Conservation (phyloP, 176 grass and related monocot genomes). For the Musa troglodytarum region DNA sequence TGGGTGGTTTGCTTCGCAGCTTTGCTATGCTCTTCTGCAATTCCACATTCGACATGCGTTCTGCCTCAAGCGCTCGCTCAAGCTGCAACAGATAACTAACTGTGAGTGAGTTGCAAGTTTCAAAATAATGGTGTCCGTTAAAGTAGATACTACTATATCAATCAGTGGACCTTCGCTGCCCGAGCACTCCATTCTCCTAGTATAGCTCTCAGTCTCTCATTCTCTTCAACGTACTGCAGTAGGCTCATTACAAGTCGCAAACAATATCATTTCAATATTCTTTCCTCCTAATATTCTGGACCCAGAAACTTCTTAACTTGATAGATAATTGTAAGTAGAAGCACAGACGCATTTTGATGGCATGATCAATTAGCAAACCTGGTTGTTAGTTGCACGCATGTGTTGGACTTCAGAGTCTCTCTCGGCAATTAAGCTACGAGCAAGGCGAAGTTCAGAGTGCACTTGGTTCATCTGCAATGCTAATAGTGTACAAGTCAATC, state of each 20-base stretch:
- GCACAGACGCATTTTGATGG: neutral
- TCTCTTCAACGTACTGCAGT: slow-evolving; percentile 90
- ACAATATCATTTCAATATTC: neutral
- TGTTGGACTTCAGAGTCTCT: slow-evolving; percentile 72
- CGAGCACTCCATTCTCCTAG: slow-evolving; percentile 97
- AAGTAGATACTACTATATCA: neutral
- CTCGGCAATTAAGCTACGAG: slow-evolving; percentile 71
- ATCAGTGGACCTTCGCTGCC: slow-evolving; percentile 61
- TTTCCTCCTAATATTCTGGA: slow-evolving; percentile 1
- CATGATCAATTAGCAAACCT: slow-evolving; percentile 35
- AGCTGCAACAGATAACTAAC: slow-evolving; percentile 35
- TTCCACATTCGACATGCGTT: slow-evolving; percentile 54
- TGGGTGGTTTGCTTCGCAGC: neutral
- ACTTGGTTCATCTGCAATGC: slow-evolving; percentile 88
- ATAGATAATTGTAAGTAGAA: neutral
- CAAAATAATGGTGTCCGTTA: neutral
- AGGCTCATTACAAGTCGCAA: slow-evolving; percentile 4
- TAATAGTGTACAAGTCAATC: neutral
- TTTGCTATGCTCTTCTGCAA: slow-evolving; percentile 51
- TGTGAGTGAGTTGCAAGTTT: neutral
- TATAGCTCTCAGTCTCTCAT: slow-evolving; percentile 94
- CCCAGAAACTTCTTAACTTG: neutral
- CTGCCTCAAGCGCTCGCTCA: slow-evolving; percentile 79
- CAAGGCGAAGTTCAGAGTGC: slow-evolving; percentile 79
- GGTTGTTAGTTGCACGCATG: slow-evolving; percentile 68